Conservation (phyloP, 1,284 basidiomycete genomes). For the Boletus semigastroideus region DNA sequence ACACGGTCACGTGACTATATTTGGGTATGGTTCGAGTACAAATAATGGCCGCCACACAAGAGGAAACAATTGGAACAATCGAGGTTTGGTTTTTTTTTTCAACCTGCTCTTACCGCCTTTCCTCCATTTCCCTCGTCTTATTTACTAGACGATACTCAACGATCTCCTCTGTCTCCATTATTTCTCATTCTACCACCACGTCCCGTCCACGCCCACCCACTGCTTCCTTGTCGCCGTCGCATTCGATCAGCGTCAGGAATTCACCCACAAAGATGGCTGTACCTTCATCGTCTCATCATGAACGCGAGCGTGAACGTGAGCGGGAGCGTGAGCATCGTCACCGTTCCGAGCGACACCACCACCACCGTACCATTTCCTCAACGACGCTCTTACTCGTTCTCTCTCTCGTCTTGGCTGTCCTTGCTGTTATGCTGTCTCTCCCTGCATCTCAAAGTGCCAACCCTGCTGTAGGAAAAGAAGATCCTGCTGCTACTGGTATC, state of each 20-base stretch:
- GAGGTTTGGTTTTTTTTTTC: conserved; percentile 25
- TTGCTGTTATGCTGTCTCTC: conserved; percentile 82
- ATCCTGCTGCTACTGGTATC: conserved; percentile 51
- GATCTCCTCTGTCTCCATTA: conserved; percentile 10
- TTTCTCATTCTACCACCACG: conserved; percentile 60
- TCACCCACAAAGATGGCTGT: conserved; percentile 73
- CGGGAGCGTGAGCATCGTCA: conserved; percentile 49
- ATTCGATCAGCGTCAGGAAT: conserved; percentile 51
- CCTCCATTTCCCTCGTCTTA: conserved; percentile 20
- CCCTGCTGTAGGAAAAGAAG: conserved; percentile 35
- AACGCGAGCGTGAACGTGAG: conserved; percentile 59
- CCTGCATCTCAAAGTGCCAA: conserved; percentile 47
- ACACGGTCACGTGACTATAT: conserved; percentile 34
- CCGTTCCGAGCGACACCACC: conserved; percentile 63
- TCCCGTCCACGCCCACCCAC: conserved; percentile 56
- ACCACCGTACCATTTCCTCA: conserved; percentile 82
- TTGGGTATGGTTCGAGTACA: conserved; percentile 30
- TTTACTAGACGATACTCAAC: conserved; percentile 15
- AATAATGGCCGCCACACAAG: conserved; percentile 25
- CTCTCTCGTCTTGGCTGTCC: conserved; percentile 76
- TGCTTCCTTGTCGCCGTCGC: conserved; percentile 71
- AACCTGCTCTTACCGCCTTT: conserved; percentile 23
- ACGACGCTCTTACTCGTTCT: conserved; percentile 81
- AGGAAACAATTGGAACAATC: conserved; percentile 31
- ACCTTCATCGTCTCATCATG: conserved; percentile 77